A percentile compares a stretch with the other conserved stretches of the same genome.
phyloP scores from a whole-genome alignment of 139 green algal species.

The Chlorella sp. region DNA sequence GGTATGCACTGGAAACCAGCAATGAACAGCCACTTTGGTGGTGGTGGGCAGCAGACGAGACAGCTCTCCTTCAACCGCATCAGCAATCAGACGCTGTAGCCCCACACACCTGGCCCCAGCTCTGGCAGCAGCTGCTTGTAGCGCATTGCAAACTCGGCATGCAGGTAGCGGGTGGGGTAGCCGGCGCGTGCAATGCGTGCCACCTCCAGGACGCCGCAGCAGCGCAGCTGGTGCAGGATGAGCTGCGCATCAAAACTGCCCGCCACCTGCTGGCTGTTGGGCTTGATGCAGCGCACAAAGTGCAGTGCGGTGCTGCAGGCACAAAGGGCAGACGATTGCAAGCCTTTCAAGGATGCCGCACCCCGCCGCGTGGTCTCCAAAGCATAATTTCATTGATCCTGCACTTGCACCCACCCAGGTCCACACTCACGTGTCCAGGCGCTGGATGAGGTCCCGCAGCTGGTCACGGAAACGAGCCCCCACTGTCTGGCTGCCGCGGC shows the following conservation, averaged over 20 bases:
- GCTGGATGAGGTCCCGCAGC: conserved; percentile 75
- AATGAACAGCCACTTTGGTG: too few relatives aligned
- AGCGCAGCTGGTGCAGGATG: conserved; percentile 94
- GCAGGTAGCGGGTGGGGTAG: conserved; percentile 90
- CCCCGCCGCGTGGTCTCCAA: too few relatives aligned
- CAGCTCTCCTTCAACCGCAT: too few relatives aligned
- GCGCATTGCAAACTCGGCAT: conserved; percentile 82
- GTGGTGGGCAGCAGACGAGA: too few relatives aligned
- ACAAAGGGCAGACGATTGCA: background rate
- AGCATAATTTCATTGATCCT: background rate
- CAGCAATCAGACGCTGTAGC: background rate
- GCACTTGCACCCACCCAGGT: too few relatives aligned
- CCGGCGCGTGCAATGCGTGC: conserved; percentile 89
- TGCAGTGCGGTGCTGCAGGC: conserved; percentile 76
- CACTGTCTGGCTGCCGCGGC: conserved; percentile 57
- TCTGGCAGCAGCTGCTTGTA: conserved; percentile 78
- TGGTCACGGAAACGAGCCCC: conserved; percentile 76
- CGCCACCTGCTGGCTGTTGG: conserved; percentile 76
- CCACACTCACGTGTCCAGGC: conserved; percentile 65
- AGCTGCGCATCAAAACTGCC: conserved; percentile 73
- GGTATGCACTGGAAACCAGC: too few relatives aligned
- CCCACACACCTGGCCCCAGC: background rate
- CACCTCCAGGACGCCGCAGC: conserved; percentile 95
- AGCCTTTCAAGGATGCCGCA: too few relatives aligned
- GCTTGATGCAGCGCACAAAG: conserved; percentile 99